Conservation (phyloP, 2,329 filamentous ascomycete species). For the Colletotrichum karsti region DNA sequence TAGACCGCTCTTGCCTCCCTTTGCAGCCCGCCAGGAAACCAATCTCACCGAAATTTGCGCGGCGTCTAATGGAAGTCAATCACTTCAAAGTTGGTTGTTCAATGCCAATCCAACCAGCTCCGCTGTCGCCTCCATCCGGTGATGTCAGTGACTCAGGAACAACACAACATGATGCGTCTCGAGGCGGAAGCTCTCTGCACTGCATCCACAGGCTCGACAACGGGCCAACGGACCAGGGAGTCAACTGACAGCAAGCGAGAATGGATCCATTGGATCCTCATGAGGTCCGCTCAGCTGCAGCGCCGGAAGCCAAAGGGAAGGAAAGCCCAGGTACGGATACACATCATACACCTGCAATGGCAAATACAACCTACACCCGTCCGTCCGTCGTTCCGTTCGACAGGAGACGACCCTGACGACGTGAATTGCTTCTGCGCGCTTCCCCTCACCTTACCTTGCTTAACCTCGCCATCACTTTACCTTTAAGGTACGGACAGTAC, state of each 20-base stretch:
- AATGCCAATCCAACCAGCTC: neutral
- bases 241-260: constrained; percentile 27
- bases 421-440: neutral
- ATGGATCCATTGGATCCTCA: constrained; percentile 12
- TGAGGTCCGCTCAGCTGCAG: constrained; percentile 23
- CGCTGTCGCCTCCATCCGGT: neutral
- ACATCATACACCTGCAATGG: too few relatives aligned
- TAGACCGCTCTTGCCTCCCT: neutral
- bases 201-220: neutral
- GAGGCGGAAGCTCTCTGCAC: neutral
- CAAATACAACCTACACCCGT: neutral
- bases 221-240: neutral
- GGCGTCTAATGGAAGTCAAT: neutral
- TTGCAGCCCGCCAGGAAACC: neutral
- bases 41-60: neutral
- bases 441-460: constrained; percentile 3
- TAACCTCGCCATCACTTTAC: neutral
- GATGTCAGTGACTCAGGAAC: constrained; percentile 19
- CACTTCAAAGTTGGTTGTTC: neutral
- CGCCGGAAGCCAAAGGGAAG: neutral
- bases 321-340: constrained; percentile 19
- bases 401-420: constrained; percentile 19
- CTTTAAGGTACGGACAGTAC: constrained; percentile 4
- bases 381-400: constrained; percentile 12
- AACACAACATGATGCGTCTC: neutral